These are phyloP conservation scores for Yarrowia sp. DNA, from an alignment of 805 yeast genomes.

Conservation along the genomic window DNA sequence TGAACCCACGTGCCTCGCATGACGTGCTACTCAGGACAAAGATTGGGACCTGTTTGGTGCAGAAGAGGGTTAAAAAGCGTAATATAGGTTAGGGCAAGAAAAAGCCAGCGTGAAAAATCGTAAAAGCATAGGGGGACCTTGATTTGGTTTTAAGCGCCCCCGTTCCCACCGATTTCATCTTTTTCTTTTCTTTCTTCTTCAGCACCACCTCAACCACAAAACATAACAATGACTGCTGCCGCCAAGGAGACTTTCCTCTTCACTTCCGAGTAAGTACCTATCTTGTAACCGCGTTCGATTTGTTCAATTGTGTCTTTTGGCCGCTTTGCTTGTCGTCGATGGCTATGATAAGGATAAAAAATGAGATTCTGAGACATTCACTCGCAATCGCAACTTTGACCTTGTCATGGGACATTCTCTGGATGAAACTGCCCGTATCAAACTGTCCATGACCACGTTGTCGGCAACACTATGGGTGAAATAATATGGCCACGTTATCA, in stretches of 20 bases:
- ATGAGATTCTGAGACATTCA: neutral
- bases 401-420: too few species aligned
- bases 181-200: slow-evolving; percentile 12
- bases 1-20: slow-evolving; percentile 24
- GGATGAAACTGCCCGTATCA: neutral
- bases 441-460: neutral
- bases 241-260: slow-evolving; percentile 49
- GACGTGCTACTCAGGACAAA: slow-evolving; percentile 17
- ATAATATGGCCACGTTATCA: neutral
- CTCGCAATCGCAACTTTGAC: too few species aligned
- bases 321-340: neutral
- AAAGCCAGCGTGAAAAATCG: slow-evolving; percentile 22
- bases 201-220: slow-evolving; percentile 24
- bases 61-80: slow-evolving; percentile 16
- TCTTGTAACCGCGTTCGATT: neutral
- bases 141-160: slow-evolving; percentile 23
- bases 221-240: slow-evolving; percentile 34
- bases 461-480: neutral
- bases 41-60: slow-evolving; percentile 17
- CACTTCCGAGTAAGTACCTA: slow-evolving; percentile 51
- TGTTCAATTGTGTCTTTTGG: neutral
- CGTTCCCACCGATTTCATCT: slow-evolving; percentile 1
- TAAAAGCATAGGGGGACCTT: slow-evolving; percentile 14
- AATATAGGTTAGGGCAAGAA: slow-evolving; percentile 22
- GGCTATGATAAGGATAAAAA: neutral